Base-by-base conservation (phyloP, 257 asterid species). In the Rhazya stricta region DNA sequence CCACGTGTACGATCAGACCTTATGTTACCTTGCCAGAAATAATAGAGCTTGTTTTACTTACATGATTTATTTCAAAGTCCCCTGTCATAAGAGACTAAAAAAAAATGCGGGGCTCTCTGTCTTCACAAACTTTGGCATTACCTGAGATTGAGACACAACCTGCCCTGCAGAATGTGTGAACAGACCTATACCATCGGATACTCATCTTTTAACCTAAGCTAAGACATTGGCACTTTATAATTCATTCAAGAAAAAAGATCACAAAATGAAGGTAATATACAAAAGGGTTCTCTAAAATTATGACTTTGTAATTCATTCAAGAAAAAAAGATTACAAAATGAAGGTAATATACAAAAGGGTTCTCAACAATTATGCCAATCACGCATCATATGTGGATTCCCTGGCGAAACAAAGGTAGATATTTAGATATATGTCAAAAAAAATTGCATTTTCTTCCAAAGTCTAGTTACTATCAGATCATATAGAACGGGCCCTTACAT, bases 391-490 rank as follows among this genome's bases (percentile, higher is more conserved):
- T 86, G 90, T 83, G 90, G 18, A 36, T 72, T 54, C 68, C 68
- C 81, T 79, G 85, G 78, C 78, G 73, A 78, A 73, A 69, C 67
- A 81, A 80, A 76, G 51, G 67, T 76, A 16, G 54, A 65, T 34
- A 27, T 77, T 19, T 76, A 70, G 83, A 84, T 76, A 63, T 50
- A 30, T 23, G 41, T 42, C 29, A 32, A 68, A 19, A 68, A 19
- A 11, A 39, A 4, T 67, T 50, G 15, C 46, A 77, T 77, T 54
- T 66, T 27, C 70, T 67, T 54, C 71, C 79, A 34, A 78, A 80
- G 87, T 79, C 78, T 71, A 11, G 90, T 84, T 85, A 78, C 87
- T 76, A 85, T 87, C 89, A 83, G 70, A 84, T 80, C 78, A 67
- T 77, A 66, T 88, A 45, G 81, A 4, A 71, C 53, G 93, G 85